Conservation (phyloP, 2,329 filamentous ascomycete genomes). For the Aureobasidium sp. region DNA sequence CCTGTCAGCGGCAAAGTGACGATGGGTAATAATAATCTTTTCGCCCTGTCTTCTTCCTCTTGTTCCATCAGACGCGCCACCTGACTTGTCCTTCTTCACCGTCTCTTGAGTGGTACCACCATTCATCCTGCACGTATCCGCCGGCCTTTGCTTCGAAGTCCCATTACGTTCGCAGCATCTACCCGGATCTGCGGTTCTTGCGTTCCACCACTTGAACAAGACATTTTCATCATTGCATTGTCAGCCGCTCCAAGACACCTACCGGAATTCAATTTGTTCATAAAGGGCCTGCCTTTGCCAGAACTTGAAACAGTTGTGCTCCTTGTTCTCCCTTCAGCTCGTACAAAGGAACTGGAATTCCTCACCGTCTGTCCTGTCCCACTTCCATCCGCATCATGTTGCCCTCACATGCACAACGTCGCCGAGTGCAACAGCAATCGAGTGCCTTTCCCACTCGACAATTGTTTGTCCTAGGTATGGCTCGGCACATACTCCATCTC, state of each 20-base stretch:
- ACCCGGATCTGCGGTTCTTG: conserved; percentile 1
- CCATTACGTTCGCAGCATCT: conserved; percentile 5
- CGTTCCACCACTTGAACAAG: conserved; percentile 2
- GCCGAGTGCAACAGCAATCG: conserved; percentile 16
- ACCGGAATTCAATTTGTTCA: background rate
- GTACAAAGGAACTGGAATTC: conserved; percentile 3
- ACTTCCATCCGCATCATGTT: background rate
- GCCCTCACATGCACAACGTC: conserved; percentile 1
- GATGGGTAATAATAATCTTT: conserved; percentile 1
- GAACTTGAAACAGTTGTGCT: conserved; percentile 11
- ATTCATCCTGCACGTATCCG: background rate
- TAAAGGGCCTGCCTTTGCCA: conserved; percentile 7
- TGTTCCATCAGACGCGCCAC: conserved; percentile 1
- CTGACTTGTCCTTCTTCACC: conserved; percentile 8
- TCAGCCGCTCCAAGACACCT: background rate
- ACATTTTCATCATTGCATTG: conserved; percentile 10
- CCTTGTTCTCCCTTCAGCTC: background rate
- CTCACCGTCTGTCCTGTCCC: background rate
- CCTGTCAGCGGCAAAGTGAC: conserved; percentile 4
- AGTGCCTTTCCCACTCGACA: conserved; percentile 48
- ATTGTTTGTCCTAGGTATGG: conserved; percentile 47
- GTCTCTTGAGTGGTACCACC: conserved; percentile 4
- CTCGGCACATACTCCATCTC: background rate
- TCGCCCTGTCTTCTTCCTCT: conserved; percentile 3
- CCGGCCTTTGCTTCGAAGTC: background rate